Conservation (phyloP, 768 basidiomycete genomes). For the Lentinula lateritia region DNA sequence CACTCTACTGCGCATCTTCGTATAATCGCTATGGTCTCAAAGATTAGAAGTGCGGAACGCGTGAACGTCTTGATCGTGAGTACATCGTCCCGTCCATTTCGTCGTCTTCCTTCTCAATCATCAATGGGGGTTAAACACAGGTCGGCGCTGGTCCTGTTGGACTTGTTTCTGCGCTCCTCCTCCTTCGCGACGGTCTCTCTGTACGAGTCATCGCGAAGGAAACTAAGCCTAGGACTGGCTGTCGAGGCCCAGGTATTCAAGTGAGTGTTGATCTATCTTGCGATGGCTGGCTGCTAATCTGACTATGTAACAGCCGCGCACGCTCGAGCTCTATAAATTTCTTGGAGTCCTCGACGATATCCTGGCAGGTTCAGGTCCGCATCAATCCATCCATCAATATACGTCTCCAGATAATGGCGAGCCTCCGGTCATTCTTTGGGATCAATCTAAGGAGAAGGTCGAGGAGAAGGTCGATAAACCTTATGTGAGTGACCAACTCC, state of each 20-base stretch:
- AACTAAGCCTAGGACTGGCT: slow-evolving; percentile 10
- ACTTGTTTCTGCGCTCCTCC: slow-evolving; percentile 22
- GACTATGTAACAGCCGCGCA: slow-evolving; percentile 27
- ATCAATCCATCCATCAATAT: slow-evolving; percentile 20
- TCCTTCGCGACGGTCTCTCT: slow-evolving; percentile 37
- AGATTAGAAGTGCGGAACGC: background rate
- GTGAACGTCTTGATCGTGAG: background rate
- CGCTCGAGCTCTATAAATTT: slow-evolving; percentile 37
- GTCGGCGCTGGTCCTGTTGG: slow-evolving; percentile 11
- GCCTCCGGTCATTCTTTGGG: background rate
- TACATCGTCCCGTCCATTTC: background rate
- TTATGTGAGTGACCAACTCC: slow-evolving; percentile 4
- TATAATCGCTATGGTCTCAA: background rate
- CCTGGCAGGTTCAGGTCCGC: slow-evolving; percentile 20
- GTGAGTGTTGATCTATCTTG: slow-evolving; percentile 1
- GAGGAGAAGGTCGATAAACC: slow-evolving; percentile 3
- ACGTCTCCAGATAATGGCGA: slow-evolving; percentile 6
- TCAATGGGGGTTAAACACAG: background rate
- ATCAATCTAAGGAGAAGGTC: slow-evolving; percentile 3
- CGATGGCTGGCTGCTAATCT: background rate
- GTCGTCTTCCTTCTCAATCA: background rate
- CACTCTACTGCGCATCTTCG: too few species aligned
- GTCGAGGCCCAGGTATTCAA: slow-evolving; percentile 18
- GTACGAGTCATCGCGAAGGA: slow-evolving; percentile 49
- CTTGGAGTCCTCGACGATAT: slow-evolving; percentile 34